Base-by-base conservation (phyloP, 2,329 filamentous ascomycete genomes). In the Myotisia sp. region DNA sequence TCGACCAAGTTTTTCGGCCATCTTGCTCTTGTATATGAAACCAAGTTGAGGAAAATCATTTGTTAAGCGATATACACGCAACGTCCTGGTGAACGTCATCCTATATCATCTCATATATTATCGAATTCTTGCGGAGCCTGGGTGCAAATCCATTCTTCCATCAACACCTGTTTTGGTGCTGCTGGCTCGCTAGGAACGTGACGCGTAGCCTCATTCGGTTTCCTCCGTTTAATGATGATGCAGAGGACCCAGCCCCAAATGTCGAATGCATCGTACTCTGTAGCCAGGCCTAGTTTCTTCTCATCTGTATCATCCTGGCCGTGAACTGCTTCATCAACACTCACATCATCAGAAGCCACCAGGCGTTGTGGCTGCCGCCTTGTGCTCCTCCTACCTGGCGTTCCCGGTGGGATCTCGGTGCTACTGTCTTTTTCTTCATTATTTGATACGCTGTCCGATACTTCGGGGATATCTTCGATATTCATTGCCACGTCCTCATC, bases 201-300 rank as follows among this genome's bases (percentile, higher is more conserved):
- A 23, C 53, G 48, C 33, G 54, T 49, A 33, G 48, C 50, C 32
- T 53, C 43, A 23, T 39, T 45, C 36, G 51, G 42, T 34, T 51
- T 55, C 43, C 76, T 78, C 41, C 79, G 76, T 53, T 79, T 81
- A 56, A 98, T 77, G 6, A 98, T 79, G 38, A 98, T 67, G 56
- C 86, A 95, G 17, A 98, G 65, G 29, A 93, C 84, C 46, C 84
- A 79, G 7, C 90, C 85, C 59, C 93, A 92, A 51, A 98, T 94
- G 47, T 79, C 82, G 59, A 95, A 95, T 6, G 90, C 87, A 49
- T 95, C 85, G 58, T 95, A 98, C 9, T 76, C 77, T 17, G 87
- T 90, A 41, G 79, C 77, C 63, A 94, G 72, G 13, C 71, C 73
- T 47, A 92, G 62, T 56, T 94, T 95, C 64, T 98, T 94, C 61